Evolutionary conservation across 176 grass and related monocot species (phyloP).

Genomic region (Oryza coarctata): DNA sequence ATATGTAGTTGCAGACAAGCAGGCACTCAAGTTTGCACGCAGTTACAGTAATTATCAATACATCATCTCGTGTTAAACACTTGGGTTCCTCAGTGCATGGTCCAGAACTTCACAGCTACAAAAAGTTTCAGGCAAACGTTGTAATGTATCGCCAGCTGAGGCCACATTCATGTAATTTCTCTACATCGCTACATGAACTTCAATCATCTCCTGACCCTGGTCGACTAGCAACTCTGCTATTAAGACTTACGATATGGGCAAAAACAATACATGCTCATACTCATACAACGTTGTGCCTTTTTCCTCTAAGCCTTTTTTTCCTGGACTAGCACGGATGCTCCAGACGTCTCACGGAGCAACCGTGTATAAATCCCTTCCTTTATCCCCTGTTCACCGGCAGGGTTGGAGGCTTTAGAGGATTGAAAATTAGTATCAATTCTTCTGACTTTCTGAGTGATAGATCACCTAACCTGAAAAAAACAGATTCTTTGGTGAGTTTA

Average conservation of each 20-base stretch:
- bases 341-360: not conserved
- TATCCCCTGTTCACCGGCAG: not conserved
- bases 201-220: not conserved
- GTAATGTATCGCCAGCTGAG: not conserved
- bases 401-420: not conserved
- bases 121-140: not conserved
- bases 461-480: slow-evolving; percentile 40
- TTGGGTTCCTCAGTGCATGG: not conserved
- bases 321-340: not conserved
- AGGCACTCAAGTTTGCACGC: no score
- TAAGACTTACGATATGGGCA: not conserved
- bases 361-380: not conserved
- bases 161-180: not conserved
- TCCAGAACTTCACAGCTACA: not conserved
- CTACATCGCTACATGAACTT: not conserved
- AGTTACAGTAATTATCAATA: no score
- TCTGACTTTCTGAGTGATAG: not conserved
- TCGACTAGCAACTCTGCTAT: not conserved
- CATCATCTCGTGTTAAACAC: not conserved
- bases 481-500: not conserved
- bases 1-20: no score
- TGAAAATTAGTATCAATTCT: not conserved
- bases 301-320: not conserved
- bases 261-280: not conserved
- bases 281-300: not conserved